Evolutionary conservation across 345 rosid genomes (phyloP).

Genomic region (Linum usitatissimum): DNA sequence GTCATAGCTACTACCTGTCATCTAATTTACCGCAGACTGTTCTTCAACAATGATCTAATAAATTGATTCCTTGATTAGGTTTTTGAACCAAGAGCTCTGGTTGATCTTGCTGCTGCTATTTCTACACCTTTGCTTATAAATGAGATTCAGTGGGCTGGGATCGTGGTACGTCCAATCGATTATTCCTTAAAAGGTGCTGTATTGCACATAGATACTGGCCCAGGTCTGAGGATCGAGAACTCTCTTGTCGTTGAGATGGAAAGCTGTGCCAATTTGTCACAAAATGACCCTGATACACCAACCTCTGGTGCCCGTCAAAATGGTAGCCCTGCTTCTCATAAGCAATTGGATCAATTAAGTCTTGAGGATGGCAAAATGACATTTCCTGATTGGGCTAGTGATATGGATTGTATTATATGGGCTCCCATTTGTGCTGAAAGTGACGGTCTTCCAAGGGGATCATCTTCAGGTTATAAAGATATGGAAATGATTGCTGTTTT

Average conservation of each 20-base stretch:
- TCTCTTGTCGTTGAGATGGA: conserved; percentile 80
- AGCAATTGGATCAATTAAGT: conserved; percentile 43
- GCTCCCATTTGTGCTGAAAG: conserved; percentile 68
- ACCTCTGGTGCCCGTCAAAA: conserved; percentile 20
- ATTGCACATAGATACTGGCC: conserved; percentile 91
- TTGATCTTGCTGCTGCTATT: conserved; percentile 82
- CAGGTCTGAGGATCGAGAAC: conserved; percentile 78
- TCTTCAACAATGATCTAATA: conserved; percentile 16
- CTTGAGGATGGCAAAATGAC: conserved; percentile 54
- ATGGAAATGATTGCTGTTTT: conserved; percentile 10
- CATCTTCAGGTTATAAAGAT: conserved; percentile 61
- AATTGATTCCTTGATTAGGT: conserved; percentile 38
- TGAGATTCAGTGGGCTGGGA: conserved; percentile 92
- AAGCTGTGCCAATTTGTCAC: conserved; percentile 28
- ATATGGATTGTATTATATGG: conserved; percentile 66
- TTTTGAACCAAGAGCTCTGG: conserved; percentile 81
- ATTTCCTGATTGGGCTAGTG: conserved; percentile 90
- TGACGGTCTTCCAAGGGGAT: conserved; percentile 76
- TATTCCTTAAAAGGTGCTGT: conserved; percentile 78
- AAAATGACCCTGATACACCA: conserved; percentile 18
- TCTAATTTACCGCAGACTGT: neutral
- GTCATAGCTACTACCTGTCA: neutral
- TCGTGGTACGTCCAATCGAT: conserved; percentile 59
- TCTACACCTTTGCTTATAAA: conserved; percentile 79
- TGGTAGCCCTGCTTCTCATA: conserved; percentile 27